Evolutionary conservation across 495 filamentous ascomycete species (phyloP), one percentile per base, ranked within the genome.

Genomic region (Rostrohypoxylon terebratum): DNA sequence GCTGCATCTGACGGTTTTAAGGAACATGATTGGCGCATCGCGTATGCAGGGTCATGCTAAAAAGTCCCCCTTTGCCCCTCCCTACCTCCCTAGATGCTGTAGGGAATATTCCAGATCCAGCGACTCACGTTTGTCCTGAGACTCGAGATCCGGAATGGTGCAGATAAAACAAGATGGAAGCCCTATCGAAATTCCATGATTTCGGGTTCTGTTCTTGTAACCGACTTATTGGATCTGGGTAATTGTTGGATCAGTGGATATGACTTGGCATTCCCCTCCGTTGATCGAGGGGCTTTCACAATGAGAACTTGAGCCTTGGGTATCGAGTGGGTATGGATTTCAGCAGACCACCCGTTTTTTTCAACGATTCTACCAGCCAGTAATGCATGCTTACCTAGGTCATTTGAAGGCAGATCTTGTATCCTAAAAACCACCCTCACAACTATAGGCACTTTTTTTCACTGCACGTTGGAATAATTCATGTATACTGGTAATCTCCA

Each of bases 11-110:
- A 11, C 23, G 47, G 10, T 5, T 54, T 38, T 25, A 38, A 50
- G 55, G 25, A 28, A 7, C 55, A 3, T 64, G 59, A 73, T 73
- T 73, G 70, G 70, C 44, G 45, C 6, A 28, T 55, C 14, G 47
- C 38, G 28, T 59, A 68, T 72, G 69, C 69, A 71, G 68, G 68
- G 68, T 71, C 42, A 62, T 65, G 36, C 53, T 38, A 57, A 25
- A 57, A 33, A 16, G n/a, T n/a, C 5, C 23, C 34, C 34, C n/a
- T 10, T 20, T 28, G 20, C 55, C 55, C n/a, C n/a, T n/a, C n/a
- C n/a, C n/a, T n/a, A n/a, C n/a, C 18, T 28, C 33, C 10, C n/a
- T 8, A 38, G 5, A 14, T 40, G n/a, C 31, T 38, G 53, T 57
- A 57, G 28, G 53, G 20, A 42, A 20, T 23, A 13, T 42, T 25